Percentiles rank a stretch among this genome's conserved stretches.
Conservation (phyloP, 1,139 yeast genomes). For the Protomyces pachydermus region DNA sequence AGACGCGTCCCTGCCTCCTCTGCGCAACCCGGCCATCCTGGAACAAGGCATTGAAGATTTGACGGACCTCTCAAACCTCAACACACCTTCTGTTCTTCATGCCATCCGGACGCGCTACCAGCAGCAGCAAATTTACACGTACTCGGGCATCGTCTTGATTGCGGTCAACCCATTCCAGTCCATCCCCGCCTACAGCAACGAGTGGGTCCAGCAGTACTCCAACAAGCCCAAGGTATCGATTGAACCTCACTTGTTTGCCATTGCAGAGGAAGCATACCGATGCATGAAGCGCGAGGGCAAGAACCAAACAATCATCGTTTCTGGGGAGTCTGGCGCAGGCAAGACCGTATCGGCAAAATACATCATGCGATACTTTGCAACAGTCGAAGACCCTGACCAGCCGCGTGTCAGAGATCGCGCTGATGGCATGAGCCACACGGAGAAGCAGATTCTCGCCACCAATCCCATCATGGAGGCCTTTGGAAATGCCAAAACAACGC, state of each 20-base stretch:
- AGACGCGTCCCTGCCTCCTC: slow-evolving; percentile 56
- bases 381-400: slow-evolving; percentile 68
- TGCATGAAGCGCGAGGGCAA: slow-evolving; percentile 80
- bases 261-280: slow-evolving; percentile 96
- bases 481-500: slow-evolving; percentile 95
- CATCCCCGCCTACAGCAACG: slow-evolving; percentile 82
- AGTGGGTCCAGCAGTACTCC: slow-evolving; percentile 88
- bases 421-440: slow-evolving; percentile 66
- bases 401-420: slow-evolving; percentile 35
- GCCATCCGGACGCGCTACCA: slow-evolving; percentile 81
- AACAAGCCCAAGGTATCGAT: slow-evolving; percentile 89
- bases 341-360: slow-evolving; percentile 96
- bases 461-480: slow-evolving; percentile 98
- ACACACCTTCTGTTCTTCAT: slow-evolving; percentile 89
- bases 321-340: slow-evolving; percentile 99
- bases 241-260: slow-evolving; percentile 95
- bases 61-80: slow-evolving; percentile 81
- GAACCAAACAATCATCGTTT: slow-evolving; percentile 93
- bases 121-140: slow-evolving; percentile 86
- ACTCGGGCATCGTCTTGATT: slow-evolving; percentile 92
- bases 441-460: slow-evolving; percentile 90
- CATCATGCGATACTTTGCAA: slow-evolving; percentile 95
- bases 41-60: slow-evolving; percentile 83
- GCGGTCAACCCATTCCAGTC: slow-evolving; percentile 95
- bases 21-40: slow-evolving; percentile 87